phyloP scores from a whole-genome alignment of 2,329 filamentous ascomycete genomes.

The Plenodomus lindquistii region DNA sequence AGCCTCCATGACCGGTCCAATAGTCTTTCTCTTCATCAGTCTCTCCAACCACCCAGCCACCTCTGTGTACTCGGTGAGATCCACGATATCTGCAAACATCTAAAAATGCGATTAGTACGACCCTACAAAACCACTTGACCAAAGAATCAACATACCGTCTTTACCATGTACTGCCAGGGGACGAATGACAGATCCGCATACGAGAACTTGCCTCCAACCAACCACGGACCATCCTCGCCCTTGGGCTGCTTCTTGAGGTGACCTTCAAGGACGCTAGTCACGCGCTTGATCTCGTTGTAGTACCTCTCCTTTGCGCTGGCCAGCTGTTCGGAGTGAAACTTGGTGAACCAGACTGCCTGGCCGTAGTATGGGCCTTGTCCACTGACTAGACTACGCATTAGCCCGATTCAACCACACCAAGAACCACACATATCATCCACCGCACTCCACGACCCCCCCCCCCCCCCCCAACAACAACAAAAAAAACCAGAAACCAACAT shows the following conservation, averaged over 20 bases:
- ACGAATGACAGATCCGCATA: constrained; percentile 34
- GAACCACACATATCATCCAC: neutral
- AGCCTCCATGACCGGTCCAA: constrained; percentile 4
- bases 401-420: too few relatives aligned
- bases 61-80: constrained; percentile 16
- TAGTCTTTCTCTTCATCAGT: constrained; percentile 6
- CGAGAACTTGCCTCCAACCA: constrained; percentile 32
- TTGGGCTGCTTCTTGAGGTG: constrained; percentile 38
- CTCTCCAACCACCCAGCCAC: constrained; percentile 23
- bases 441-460: neutral
- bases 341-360: constrained; percentile 44
- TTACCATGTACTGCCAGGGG: constrained; percentile 22
- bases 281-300: constrained; percentile 51
- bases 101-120: neutral
- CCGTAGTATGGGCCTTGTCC: constrained; percentile 55
- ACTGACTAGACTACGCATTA: constrained; percentile 20
- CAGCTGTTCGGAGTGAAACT: constrained; percentile 48
- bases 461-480: neutral
- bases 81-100: constrained; percentile 5
- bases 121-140: neutral
- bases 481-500: neutral
- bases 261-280: constrained; percentile 52
- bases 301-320: constrained; percentile 54
- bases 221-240: constrained; percentile 29
- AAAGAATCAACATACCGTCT: neutral